A percentile compares a stretch with the other conserved stretches of the same genome.
Evolutionary conservation across 2,329 filamentous ascomycete species (phyloP).

Genomic region (Phialocephala subalpina): DNA sequence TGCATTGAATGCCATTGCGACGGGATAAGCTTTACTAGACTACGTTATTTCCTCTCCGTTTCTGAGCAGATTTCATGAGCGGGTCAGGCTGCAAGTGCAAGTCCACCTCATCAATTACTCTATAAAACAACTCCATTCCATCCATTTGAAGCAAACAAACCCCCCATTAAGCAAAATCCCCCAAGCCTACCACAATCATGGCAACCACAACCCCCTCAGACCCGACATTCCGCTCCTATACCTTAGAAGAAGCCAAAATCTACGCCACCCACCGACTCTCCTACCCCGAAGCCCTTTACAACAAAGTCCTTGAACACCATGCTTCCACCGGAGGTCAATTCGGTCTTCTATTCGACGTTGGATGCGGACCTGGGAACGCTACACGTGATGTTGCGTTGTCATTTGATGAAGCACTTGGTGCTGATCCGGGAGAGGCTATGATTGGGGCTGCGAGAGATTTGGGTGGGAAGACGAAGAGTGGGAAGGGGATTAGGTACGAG

Average conservation of each 20-base stretch:
- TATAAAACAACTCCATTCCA: slow-evolving; percentile 2
- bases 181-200: slow-evolving; percentile 2
- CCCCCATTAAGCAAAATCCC: background rate
- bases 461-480: slow-evolving; percentile 35
- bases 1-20: background rate
- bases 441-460: slow-evolving; percentile 35
- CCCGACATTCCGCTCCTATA: slow-evolving; percentile 41
- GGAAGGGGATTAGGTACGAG: slow-evolving; percentile 34
- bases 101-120: background rate
- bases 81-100: slow-evolving; percentile 1
- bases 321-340: slow-evolving; percentile 32
- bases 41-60: background rate
- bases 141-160: background rate
- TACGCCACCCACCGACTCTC: slow-evolving; percentile 38
- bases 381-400: slow-evolving; percentile 39
- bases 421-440: slow-evolving; percentile 42
- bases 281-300: slow-evolving; percentile 34
- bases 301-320: slow-evolving; percentile 38
- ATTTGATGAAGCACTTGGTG: slow-evolving; percentile 40
- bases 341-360: slow-evolving; percentile 40
- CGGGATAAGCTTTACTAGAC: background rate
- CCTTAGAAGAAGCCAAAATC: slow-evolving; percentile 34
- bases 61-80: background rate
- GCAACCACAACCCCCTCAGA: slow-evolving; percentile 26
- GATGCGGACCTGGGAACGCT: slow-evolving; percentile 44